Conservation (phyloP, 768 basidiomycete species). For the Calocybe cyanea region DNA sequence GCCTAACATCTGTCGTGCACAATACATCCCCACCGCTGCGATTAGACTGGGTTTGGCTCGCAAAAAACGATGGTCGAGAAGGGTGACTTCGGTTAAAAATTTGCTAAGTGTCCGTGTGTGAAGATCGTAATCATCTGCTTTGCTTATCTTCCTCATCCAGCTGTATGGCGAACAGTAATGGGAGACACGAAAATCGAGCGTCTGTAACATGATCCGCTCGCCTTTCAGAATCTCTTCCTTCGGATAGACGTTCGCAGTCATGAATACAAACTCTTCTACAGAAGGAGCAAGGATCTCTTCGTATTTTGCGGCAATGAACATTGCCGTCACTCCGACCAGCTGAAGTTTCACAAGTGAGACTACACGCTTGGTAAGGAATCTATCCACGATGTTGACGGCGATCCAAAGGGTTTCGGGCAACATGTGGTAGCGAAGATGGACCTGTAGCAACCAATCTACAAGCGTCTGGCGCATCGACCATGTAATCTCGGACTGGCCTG, state of each 20-base stretch:
- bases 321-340: conserved; percentile 96
- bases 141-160: conserved; percentile 98
- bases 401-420: conserved; percentile 99
- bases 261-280: conserved; percentile 97
- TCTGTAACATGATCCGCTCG: conserved; percentile 93
- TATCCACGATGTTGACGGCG: conserved; percentile 93
- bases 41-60: conserved; percentile 90
- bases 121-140: conserved; percentile 97
- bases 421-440: conserved; percentile 98
- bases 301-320: conserved; percentile 99
- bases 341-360: conserved; percentile 89
- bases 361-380: conserved; percentile 84
- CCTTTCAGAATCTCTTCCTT: conserved; percentile 98
- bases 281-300: conserved; percentile 98
- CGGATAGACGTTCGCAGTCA: conserved; percentile 93
- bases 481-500: conserved; percentile 84
- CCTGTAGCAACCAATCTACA: conserved; percentile 97
- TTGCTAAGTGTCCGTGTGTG: conserved; percentile 97
- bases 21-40: conserved; percentile 97
- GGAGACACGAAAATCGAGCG: conserved; percentile 92
- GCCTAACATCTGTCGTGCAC: conserved; percentile 88
- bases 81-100: conserved; percentile 94
- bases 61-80: conserved; percentile 90
- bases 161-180: conserved; percentile 99
- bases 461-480: conserved; percentile 96